A percentile compares a stretch with the other conserved stretches of the same genome.
Conservation (phyloP, 2,329 filamentous ascomycete genomes). For the Exophiala aquamarina region DNA sequence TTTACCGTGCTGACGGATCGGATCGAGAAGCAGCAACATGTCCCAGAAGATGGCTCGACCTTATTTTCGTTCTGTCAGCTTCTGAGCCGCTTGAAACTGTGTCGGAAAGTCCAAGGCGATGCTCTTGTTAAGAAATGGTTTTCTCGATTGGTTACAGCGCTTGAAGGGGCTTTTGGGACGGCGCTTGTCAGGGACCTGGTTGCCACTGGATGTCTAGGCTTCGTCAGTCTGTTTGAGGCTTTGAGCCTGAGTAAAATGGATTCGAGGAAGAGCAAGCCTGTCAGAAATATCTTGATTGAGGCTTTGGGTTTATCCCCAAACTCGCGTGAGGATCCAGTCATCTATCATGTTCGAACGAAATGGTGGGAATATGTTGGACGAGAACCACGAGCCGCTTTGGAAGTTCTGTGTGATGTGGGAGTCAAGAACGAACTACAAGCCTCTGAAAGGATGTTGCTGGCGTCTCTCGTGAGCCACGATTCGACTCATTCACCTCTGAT, state of each 20-base stretch:
- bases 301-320: slow-evolving; percentile 24
- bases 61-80: slow-evolving; percentile 39
- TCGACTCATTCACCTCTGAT: slow-evolving; percentile 5
- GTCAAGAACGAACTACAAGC: slow-evolving; percentile 29
- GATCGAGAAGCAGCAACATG: slow-evolving; percentile 35
- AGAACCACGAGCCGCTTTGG: slow-evolving; percentile 35
- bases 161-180: slow-evolving; percentile 35
- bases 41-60: slow-evolving; percentile 31
- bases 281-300: slow-evolving; percentile 32
- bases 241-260: slow-evolving; percentile 11
- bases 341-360: slow-evolving; percentile 18
- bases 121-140: slow-evolving; percentile 44
- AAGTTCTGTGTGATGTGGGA: slow-evolving; percentile 31
- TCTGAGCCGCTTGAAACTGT: slow-evolving; percentile 43
- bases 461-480: slow-evolving; percentile 6
- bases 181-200: slow-evolving; percentile 41
- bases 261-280: slow-evolving; percentile 18
- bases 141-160: slow-evolving; percentile 35
- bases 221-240: slow-evolving; percentile 38
- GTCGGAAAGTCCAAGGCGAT: slow-evolving; percentile 46
- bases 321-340: slow-evolving; percentile 3
- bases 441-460: slow-evolving; percentile 6
- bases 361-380: slow-evolving; percentile 30
- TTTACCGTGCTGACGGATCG: slow-evolving; percentile 43
- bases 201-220: slow-evolving; percentile 45